Evolutionary conservation across 768 basidiomycete genomes (phyloP).

Genomic region (Leucocoprinus leucothites): DNA sequence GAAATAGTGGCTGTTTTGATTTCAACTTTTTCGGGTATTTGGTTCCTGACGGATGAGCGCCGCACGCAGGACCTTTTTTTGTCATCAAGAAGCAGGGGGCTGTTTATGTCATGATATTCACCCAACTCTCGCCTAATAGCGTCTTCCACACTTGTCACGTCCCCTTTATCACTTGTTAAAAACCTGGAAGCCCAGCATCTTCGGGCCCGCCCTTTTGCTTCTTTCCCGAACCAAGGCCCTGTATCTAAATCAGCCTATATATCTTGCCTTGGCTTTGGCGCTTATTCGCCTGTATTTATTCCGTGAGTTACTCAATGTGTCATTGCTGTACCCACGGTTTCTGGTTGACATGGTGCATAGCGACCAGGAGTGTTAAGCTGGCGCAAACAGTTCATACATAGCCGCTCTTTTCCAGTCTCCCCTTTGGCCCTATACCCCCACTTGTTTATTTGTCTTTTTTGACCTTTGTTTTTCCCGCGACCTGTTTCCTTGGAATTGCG

Average conservation of each 20-base stretch:
- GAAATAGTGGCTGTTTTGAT: not conserved
- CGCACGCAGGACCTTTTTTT: not conserved
- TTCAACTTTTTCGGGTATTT: not conserved
- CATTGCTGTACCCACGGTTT: constrained; percentile 2
- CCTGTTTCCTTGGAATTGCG: not conserved
- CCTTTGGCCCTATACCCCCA: not conserved
- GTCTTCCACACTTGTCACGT: not conserved
- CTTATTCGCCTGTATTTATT: constrained; percentile 4
- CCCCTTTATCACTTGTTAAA: not conserved
- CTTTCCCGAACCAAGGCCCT: not conserved
- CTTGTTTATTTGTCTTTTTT: not conserved
- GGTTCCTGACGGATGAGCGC: not conserved
- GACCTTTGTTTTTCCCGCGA: not conserved
- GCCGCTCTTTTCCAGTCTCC: not conserved
- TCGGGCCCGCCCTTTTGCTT: not conserved
- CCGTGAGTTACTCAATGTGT: not conserved
- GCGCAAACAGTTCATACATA: not conserved
- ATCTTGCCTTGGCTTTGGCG: not conserved
- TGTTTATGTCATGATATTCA: not conserved
- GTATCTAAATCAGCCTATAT: too few relatives aligned
- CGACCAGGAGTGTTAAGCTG: constrained; percentile 7
- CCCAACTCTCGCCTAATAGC: not conserved
- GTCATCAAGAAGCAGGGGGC: not conserved
- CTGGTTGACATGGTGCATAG: constrained; percentile 10
- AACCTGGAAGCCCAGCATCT: not conserved